Base-by-base conservation (phyloP, 768 basidiomycete genomes). In the Amanita polypyramis region DNA sequence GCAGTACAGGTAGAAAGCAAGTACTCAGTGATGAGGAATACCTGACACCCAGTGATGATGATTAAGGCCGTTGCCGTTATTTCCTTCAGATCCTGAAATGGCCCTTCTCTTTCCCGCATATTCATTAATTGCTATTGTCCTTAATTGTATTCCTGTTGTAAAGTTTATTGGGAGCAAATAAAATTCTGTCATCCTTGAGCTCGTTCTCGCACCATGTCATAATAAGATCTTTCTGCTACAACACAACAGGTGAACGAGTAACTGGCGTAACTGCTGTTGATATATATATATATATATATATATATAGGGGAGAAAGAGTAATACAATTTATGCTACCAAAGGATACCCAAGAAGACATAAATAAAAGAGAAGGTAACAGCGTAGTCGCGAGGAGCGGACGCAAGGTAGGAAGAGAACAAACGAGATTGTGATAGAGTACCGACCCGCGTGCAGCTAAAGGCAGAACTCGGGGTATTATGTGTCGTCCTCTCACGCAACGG, bases 31-130 rank as follows among this genome's bases (percentile, higher is more conserved):
- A 88, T 45, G 74, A 76, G 49, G 76, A 79, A 60, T 80, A 81
- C 59, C 65, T 86, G 58, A 85, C 85, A 17, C 80, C 79, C 21
- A 85, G 81, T 53, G 86, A 88, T 49, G 85, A 87, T 19, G 85
- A 88, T 33, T 76, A 58, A 56, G 34, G 33, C 39, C 32, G 3
- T 38, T 17, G 7, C 11, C n/a, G 11, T 20, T n/a, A 5, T 17
- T 14, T 9, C 29, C 44, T 37, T 41, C 11, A 11, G 45, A 12
- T 14, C 41, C 12, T 40, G 20, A 20, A 5, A 30, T 11, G 11
- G 17, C 25, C 4, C 4, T 36, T 37, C n/a, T 35, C 27, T n/a
- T n/a, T n/a, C n/a, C n/a, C n/a, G n/a, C n/a, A n/a, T n/a, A n/a
- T n/a, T n/a, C n/a, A n/a, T n/a, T n/a, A n/a, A 23, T 47, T 15